Base-by-base conservation (phyloP, 192 early-diverging fungal species). In the Linnemannia zychae region DNA sequence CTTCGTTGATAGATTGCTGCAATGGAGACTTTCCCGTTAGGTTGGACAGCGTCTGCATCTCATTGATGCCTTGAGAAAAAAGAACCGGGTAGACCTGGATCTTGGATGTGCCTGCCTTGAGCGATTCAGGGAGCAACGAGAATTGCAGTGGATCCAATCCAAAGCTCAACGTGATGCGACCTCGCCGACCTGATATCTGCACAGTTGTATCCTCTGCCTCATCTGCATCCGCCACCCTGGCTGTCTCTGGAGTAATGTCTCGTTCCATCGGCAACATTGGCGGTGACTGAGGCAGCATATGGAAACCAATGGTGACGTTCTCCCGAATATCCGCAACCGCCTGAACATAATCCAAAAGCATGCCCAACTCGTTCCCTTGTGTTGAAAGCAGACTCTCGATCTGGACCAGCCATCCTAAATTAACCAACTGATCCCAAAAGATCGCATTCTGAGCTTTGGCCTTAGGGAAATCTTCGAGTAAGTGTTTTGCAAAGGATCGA, bases 1-100 rank as follows among this genome's bases (percentile, higher is more conserved):
- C 67, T 48, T 78, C 77, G 40, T 84, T 84, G 34, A 84, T 84
- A 5, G 82, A 28, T 12, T 52, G 72, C 36, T 84, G 82, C 9
- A 84, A 12, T 1, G 77, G 73, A 1, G 76, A 78, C 36, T 78
- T 78, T 67, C 82, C 77, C 33, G 77, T 84, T 12, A 84, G 46
- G 38, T 84, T 84, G 31, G 82, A 84, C 4, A 84, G 36, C 31
- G 82, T 79, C n/a, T 84, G 82, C 82, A 84, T 84, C 47, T 84
- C 82, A 36, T 84, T 84, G 53, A 84, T 84, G 1, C 82, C 82
- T 33, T 84, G 82, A 1, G 82, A 79, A 67, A 84, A 84, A 13
- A 84, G 34, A 13, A 79, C 60, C 4, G 82, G 82, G 4, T 28
- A 63, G 40, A 84, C 72, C n/a, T 78, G 82, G 6, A 84, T 84